Evolutionary conservation across 352 stramenopile genomes (phyloP).

Genomic region (Globisporangium rhizosaccharum): DNA sequence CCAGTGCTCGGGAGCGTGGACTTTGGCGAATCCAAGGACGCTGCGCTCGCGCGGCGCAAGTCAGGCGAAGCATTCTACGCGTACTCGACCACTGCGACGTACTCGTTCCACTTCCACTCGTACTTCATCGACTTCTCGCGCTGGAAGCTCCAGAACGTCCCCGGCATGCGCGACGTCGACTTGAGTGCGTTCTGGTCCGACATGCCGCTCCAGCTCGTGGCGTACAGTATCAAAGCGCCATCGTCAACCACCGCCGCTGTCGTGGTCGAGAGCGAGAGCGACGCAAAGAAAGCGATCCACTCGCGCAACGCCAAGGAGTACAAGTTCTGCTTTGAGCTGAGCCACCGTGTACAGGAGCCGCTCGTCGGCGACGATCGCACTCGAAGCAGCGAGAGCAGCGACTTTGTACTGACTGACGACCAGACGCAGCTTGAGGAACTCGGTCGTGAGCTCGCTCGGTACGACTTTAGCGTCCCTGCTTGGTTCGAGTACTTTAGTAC

Average conservation of each 20-base stretch:
- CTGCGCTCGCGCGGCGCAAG: slow-evolving; percentile 26
- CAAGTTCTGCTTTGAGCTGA: slow-evolving; percentile 52
- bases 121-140: slow-evolving; percentile 61
- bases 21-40: slow-evolving; percentile 47
- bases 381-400: background rate
- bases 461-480: slow-evolving; percentile 28
- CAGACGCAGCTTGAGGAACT: slow-evolving; percentile 20
- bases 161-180: slow-evolving; percentile 37
- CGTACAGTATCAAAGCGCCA: slow-evolving; percentile 37
- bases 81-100: slow-evolving; percentile 60
- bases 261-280: slow-evolving; percentile 4
- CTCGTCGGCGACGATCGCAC: background rate
- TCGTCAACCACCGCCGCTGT: background rate
- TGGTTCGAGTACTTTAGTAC: slow-evolving; percentile 63
- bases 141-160: slow-evolving; percentile 51
- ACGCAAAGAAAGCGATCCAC: slow-evolving; percentile 26
- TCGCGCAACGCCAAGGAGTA: slow-evolving; percentile 39
- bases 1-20: slow-evolving; percentile 37
- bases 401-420: background rate
- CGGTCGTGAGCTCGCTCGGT: slow-evolving; percentile 21
- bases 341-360: slow-evolving; percentile 21
- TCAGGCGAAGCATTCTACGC: slow-evolving; percentile 28
- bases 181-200: slow-evolving; percentile 49
- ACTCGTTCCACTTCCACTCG: slow-evolving; percentile 71
- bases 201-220: slow-evolving; percentile 55